phyloP scores from a whole-genome alignment of 2,329 filamentous ascomycete species.

The Pseudocercospora musae region DNA sequence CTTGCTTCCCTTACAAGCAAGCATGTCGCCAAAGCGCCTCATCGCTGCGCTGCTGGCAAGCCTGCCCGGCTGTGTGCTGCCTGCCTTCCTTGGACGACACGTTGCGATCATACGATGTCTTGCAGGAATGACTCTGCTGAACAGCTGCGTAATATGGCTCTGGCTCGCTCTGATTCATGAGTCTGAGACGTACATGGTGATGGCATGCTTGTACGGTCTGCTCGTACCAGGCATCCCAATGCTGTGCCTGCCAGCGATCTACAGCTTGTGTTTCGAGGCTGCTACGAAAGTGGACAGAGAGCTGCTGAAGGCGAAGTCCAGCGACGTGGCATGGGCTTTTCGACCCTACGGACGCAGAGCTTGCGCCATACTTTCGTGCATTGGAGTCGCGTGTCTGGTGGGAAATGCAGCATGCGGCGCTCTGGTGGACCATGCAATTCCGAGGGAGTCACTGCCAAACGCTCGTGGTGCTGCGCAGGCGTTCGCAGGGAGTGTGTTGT shows the following conservation, averaged over 20 bases:
- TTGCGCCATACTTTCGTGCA: neutral
- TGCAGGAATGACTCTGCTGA: neutral
- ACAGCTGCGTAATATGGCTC: neutral
- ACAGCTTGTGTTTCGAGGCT: neutral
- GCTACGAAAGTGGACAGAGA: neutral
- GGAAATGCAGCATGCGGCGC: neutral
- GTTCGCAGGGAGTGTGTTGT: neutral
- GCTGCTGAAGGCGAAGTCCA: neutral
- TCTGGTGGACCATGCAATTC: neutral
- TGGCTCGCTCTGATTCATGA: neutral
- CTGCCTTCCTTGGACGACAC: neutral
- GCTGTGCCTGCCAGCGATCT: neutral
- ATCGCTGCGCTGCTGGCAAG: neutral
- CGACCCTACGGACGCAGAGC: neutral
- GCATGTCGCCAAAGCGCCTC: neutral
- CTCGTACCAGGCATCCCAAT: neutral
- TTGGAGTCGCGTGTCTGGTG: neutral
- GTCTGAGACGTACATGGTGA: neutral
- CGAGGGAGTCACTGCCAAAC: neutral
- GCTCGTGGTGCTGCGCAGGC: neutral
- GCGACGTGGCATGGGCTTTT: neutral
- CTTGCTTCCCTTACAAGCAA: neutral
- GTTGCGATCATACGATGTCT: neutral
- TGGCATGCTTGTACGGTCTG: neutral
- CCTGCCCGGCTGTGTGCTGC: neutral